Base-by-base conservation (phyloP, 2,329 filamentous ascomycete genomes). In the Paraphoma chrysanthemicola region DNA sequence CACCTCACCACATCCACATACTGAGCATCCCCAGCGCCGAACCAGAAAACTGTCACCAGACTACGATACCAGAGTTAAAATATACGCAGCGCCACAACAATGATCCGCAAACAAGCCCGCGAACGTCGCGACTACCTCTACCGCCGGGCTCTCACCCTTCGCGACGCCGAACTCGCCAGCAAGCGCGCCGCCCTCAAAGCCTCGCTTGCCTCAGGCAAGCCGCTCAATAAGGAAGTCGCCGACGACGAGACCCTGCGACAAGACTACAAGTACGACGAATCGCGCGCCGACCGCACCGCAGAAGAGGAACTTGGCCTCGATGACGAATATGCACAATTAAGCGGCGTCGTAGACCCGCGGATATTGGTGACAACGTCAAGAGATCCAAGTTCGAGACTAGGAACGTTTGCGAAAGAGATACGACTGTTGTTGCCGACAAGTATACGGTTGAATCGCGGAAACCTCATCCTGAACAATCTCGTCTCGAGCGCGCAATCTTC, bases 181-280 rank as follows among this genome's bases (percentile, higher is more conserved):
- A 97, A 97, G 77, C 85, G 94, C 69, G 90, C 93, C 39, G 91
- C 96, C 75, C 81, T 99, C 52, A 90, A 93, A 75, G 88, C 89
- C 33, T 93, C 93, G 9, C 84, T 98, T 48, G 94, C 95, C 18
- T 92, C 91, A 9, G 95, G 95, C 63, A 96, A 95, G 73, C 90
- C 92, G 8, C 80, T 97, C 46, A 90, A 94, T 66, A 86, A 90
- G 23, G 83, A 85, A 36, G 91, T 98, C 64, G 92, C 93, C 53
- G 90, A 96, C 71, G 94, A 99, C 79, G 92, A 92, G 77, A 75
- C 85, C 30, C 80, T 99, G 53, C 87, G 93, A 43, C 89, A 91
- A 72, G 92, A 98, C 75, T 97, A 90, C 80, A 93, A 93, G 73
- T 99, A 94, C 75, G 95, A 99, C 74, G 94, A 97, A 78, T 91